phyloP scores from a whole-genome alignment of 2,329 filamentous ascomycete species.

The Zymoseptoria ardabiliae region DNA sequence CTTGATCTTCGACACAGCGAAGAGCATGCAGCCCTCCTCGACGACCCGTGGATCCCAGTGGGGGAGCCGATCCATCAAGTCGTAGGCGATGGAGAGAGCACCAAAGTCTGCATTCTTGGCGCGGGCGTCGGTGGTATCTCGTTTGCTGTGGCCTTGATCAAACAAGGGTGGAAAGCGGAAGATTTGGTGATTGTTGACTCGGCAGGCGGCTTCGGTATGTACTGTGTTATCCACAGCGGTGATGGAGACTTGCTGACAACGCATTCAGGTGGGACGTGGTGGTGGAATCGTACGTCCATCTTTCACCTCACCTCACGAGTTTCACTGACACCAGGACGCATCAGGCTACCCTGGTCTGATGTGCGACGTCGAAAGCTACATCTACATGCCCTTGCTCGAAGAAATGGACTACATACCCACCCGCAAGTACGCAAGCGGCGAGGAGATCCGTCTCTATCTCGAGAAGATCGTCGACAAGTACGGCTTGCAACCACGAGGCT shows the following conservation, averaged over 20 bases:
- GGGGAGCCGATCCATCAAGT: conserved; percentile 14
- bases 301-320: neutral
- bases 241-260: no score
- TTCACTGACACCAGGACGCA: neutral
- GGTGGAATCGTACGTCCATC: conserved; percentile 33
- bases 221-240: no score
- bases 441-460: conserved; percentile 43
- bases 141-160: conserved; percentile 34
- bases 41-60: conserved; percentile 26
- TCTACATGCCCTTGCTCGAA: conserved; percentile 53
- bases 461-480: conserved; percentile 40
- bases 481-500: conserved; percentile 34
- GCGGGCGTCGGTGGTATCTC: conserved; percentile 41
- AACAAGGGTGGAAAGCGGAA: conserved; percentile 30
- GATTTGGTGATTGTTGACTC: conserved; percentile 40
- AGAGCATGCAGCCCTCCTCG: conserved; percentile 19
- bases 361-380: conserved; percentile 54
- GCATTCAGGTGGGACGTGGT: conserved; percentile 37
- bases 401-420: conserved; percentile 54
- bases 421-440: conserved; percentile 40
- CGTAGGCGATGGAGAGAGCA: conserved; percentile 11
- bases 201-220: conserved; percentile 37
- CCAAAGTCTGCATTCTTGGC: conserved; percentile 32
- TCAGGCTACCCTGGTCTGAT: conserved; percentile 37
- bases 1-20: conserved; percentile 23